Evolutionary conservation across 306 rosid genomes (phyloP).

Genomic region (Erythrophleum fordii): DNA sequence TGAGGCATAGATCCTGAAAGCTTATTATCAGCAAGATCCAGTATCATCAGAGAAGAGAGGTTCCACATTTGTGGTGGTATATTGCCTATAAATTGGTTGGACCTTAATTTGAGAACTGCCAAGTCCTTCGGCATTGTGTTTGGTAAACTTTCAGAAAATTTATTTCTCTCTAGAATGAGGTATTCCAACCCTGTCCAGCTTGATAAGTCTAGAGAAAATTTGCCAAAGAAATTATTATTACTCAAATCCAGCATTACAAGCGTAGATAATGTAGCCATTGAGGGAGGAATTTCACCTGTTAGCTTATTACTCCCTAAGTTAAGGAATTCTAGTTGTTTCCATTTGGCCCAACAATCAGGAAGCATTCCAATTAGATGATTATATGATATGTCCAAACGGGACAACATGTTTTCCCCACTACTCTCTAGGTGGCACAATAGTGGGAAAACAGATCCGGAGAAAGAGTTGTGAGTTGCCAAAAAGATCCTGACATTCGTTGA

Average conservation of each 20-base stretch:
- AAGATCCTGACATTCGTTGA: neutral
- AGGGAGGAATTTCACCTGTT: neutral
- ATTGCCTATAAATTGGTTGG: no score
- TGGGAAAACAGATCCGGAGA: neutral
- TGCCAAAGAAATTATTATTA: neutral
- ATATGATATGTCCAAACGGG: neutral
- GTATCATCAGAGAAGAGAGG: no score
- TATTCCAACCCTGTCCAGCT: neutral
- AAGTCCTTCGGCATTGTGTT: no score
- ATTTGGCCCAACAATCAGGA: slow-evolving; percentile 11
- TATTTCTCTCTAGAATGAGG: neutral
- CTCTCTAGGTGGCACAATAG: no score
- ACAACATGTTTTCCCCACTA: neutral
- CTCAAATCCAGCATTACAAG: neutral
- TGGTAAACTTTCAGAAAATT: neutral
- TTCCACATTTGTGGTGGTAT: no score
- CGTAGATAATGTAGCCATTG: neutral
- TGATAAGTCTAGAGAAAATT: no score
- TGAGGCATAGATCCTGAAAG: no score
- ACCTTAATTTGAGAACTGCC: no score
- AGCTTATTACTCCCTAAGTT: slow-evolving; percentile 12
- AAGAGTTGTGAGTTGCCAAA: neutral
- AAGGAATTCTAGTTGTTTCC: neutral
- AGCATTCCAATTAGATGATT: neutral
- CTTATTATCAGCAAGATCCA: no score